Percentiles rank a stretch among this genome's conserved stretches.
These are phyloP conservation scores for Penicillium brasilianum DNA, from an alignment of 2,329 filamentous ascomycete species.

Conservation along the genomic window DNA sequence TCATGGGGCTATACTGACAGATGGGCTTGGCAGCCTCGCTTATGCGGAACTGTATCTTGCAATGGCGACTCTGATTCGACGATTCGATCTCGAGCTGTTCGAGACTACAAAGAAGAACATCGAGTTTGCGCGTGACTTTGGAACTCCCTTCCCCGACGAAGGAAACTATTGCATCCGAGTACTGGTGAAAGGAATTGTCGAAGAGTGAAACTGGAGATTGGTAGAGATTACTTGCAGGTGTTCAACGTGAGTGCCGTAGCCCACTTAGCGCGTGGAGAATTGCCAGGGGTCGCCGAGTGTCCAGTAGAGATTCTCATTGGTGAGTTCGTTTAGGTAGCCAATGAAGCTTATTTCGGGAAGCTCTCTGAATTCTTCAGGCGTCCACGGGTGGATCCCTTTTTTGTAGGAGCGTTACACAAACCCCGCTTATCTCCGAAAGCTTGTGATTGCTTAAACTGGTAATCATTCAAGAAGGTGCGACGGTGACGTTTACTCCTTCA, in stretches of 20 bases:
- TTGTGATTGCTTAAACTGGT: not conserved
- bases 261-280: not conserved
- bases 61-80: conserved; percentile 19
- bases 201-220: conserved; percentile 3
- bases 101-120: conserved; percentile 20
- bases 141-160: conserved; percentile 19
- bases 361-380: not conserved
- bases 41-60: conserved; percentile 26
- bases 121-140: conserved; percentile 25
- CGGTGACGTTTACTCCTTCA: not conserved
- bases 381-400: not conserved
- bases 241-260: not conserved
- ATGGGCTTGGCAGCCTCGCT: conserved; percentile 18
- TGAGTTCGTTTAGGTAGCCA: not conserved
- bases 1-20: not conserved
- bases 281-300: not conserved
- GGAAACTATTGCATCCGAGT: conserved; percentile 15
- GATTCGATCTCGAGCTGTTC: conserved; percentile 23
- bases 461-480: not conserved
- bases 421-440: conserved; percentile 12
- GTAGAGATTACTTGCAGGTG: no score
- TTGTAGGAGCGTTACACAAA: conserved; percentile 1
- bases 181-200: conserved; percentile 9
- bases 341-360: not conserved
- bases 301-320: not conserved